phyloP scores from a whole-genome alignment of 2,329 filamentous ascomycete species.

The Alternaria sp. region DNA sequence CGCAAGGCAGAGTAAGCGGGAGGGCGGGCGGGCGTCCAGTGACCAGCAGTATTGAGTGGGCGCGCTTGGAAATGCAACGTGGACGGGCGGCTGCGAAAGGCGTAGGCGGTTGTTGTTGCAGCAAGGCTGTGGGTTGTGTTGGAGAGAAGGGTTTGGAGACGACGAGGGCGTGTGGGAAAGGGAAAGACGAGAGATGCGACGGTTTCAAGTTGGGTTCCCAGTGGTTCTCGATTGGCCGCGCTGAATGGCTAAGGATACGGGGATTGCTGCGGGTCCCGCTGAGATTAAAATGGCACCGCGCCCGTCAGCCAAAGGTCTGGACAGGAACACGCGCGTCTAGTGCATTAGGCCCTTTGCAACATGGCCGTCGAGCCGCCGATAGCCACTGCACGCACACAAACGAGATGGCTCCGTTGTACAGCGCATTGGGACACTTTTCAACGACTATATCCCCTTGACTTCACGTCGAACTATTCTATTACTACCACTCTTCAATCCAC shows the following conservation, averaged over 20 bases:
- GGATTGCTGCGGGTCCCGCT: conserved; percentile 22
- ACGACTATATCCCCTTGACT: neutral
- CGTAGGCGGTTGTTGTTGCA: conserved; percentile 16
- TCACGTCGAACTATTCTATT: neutral
- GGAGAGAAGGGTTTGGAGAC: conserved; percentile 25
- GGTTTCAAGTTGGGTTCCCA: conserved; percentile 35
- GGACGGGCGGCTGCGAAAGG: conserved; percentile 25
- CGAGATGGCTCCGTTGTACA: neutral
- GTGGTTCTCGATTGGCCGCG: conserved; percentile 23
- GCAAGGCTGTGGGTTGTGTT: conserved; percentile 18
- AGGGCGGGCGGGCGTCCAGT: conserved; percentile 12
- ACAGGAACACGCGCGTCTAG: conserved; percentile 29
- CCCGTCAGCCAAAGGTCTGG: conserved; percentile 34
- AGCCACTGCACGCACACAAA: neutral
- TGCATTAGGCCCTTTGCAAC: conserved; percentile 1
- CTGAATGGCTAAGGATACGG: conserved; percentile 14
- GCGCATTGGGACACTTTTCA: neutral
- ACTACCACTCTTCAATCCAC: neutral
- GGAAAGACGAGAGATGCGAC: conserved; percentile 22
- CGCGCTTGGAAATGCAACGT: conserved; percentile 9
- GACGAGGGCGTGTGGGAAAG: conserved; percentile 13
- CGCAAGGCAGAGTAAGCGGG: conserved; percentile 12
- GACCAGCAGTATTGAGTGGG: conserved; percentile 13
- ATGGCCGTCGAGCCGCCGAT: conserved; percentile 4
- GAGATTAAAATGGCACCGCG: conserved; percentile 34